These are phyloP conservation scores for Russula foetens DNA, from an alignment of 768 basidiomycete genomes.

Conservation along the genomic window DNA sequence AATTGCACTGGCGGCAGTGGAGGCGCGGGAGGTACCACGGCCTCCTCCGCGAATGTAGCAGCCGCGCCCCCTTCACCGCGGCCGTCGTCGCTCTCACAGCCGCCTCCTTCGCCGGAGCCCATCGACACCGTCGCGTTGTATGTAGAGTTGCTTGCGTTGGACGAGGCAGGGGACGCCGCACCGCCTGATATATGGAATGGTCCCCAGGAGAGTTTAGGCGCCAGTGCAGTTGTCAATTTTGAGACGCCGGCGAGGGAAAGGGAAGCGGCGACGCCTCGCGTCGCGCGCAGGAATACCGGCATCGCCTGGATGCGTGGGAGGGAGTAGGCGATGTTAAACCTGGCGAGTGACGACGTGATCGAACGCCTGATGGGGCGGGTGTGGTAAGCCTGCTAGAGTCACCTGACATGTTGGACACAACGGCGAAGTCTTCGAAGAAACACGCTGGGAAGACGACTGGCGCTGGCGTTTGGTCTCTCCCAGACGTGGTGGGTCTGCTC, in stretches of 20 bases:
- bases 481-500: constrained; percentile 1
- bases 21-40: constrained; percentile 9
- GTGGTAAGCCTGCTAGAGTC: constrained; percentile 18
- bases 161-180: not conserved
- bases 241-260: too few species aligned
- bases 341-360: constrained; percentile 3
- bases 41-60: not conserved
- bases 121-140: not conserved
- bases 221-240: not conserved
- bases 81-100: not conserved
- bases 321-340: constrained; percentile 16
- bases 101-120: not conserved
- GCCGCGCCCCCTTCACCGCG: not conserved
- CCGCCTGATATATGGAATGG: constrained; percentile 10
- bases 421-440: constrained; percentile 12
- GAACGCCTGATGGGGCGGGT: constrained; percentile 5
- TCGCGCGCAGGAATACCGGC: too few species aligned
- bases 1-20: constrained; percentile 19
- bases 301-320: constrained; percentile 5
- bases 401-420: constrained; percentile 13
- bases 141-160: not conserved
- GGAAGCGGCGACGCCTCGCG: constrained; percentile 1
- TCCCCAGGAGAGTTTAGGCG: constrained; percentile 4
- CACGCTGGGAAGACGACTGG: not conserved
- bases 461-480: not conserved